Conservation (phyloP, 345 rosid genomes). For the Noccaea bulbosa region DNA sequence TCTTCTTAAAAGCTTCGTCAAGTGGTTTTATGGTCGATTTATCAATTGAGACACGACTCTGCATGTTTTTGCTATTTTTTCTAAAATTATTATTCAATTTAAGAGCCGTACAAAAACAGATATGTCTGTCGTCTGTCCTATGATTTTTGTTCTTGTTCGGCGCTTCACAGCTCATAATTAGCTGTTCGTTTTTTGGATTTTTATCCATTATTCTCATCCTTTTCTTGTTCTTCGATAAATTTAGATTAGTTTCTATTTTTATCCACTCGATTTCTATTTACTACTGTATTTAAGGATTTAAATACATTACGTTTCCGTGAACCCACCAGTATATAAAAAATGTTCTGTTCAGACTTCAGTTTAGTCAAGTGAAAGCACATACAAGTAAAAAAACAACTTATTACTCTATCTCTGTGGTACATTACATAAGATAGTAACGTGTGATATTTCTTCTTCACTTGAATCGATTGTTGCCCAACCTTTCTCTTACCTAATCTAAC, state of each 20-base stretch:
- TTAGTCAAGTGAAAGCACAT: neutral
- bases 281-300: neutral
- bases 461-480: constrained; percentile 26
- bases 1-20: constrained; percentile 5
- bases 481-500: neutral
- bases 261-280: neutral
- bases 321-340: neutral
- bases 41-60: constrained; percentile 44
- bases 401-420: neutral
- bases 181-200: constrained; percentile 33
- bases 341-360: neutral
- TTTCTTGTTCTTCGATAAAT: neutral
- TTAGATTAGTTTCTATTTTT: constrained; percentile 10
- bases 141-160: constrained; percentile 37
- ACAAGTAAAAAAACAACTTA: no score
- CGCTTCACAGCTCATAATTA: constrained; percentile 36
- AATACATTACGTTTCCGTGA: neutral
- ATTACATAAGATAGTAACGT: neutral
- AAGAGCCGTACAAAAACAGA: constrained; percentile 45
- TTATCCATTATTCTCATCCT: constrained; percentile 10
- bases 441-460: constrained; percentile 2
- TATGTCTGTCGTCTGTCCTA: constrained; percentile 35
- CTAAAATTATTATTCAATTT: neutral
- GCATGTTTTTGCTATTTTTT: neutral
- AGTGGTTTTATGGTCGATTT: constrained; percentile 22